Conservation (phyloP, 352 stramenopile species). For the Hyaloperonospora arabidopsidis region DNA sequence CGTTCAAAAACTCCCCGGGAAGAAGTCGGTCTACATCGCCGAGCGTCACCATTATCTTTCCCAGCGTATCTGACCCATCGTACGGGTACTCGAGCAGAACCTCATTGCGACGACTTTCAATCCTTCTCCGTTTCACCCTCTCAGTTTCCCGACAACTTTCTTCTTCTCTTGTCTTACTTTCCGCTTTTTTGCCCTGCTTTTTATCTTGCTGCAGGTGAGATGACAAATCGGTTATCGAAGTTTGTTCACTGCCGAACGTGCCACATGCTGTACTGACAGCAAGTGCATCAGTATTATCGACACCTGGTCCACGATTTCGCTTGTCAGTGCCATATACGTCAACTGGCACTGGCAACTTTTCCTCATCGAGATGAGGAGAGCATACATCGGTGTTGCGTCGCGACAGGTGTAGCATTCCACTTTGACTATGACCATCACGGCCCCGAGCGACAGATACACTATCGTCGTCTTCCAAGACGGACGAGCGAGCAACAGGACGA, state of each 20-base stretch:
- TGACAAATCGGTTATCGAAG: background rate
- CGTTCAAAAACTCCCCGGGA: conserved; percentile 90
- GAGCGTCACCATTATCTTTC: conserved; percentile 66
- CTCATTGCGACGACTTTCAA: conserved; percentile 34
- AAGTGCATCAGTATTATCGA: background rate
- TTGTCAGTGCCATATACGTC: conserved; percentile 5
- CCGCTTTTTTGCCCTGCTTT: conserved; percentile 8
- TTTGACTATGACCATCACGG: background rate
- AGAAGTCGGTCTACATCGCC: conserved; percentile 83
- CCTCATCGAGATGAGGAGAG: conserved; percentile 7
- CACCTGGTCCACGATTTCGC: background rate
- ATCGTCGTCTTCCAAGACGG: conserved; percentile 18
- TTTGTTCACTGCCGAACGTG: background rate
- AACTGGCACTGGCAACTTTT: conserved; percentile 19
- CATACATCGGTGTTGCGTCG: conserved; percentile 7
- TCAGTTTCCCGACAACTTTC: conserved; percentile 16
- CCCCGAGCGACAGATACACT: conserved; percentile 8
- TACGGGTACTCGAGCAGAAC: conserved; percentile 57
- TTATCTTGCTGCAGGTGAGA: conserved; percentile 14
- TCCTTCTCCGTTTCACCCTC: conserved; percentile 17
- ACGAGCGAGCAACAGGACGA: conserved; percentile 4
- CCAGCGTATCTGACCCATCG: conserved; percentile 36
- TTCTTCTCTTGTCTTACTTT: conserved; percentile 19
- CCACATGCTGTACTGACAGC: background rate
- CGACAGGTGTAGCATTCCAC: conserved; percentile 17